These are phyloP conservation scores for Knufia fluminis DNA, from an alignment of 2,329 filamentous ascomycete genomes.

Conservation along the genomic window DNA sequence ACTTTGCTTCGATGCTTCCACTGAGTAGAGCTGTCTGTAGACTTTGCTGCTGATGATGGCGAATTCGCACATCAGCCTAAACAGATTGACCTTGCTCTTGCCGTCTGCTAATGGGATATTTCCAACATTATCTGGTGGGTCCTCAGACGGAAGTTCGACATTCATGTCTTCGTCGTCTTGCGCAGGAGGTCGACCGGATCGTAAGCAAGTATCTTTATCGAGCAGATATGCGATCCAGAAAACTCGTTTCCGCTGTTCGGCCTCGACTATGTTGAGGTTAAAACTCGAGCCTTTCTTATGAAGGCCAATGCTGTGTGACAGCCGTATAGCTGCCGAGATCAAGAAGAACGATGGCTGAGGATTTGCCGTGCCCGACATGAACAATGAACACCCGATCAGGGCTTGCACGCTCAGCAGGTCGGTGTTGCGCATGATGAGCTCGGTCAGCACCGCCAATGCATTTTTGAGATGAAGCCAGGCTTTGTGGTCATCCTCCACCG, in stretches of 20 bases:
- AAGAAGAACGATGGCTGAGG: slow-evolving; percentile 89
- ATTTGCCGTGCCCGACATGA: slow-evolving; percentile 92
- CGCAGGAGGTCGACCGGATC: slow-evolving; percentile 61
- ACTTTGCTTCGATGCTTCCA: slow-evolving; percentile 81
- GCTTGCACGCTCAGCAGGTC: slow-evolving; percentile 93
- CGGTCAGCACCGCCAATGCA: slow-evolving; percentile 83
- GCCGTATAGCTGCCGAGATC: slow-evolving; percentile 77
- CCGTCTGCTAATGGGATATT: slow-evolving; percentile 86
- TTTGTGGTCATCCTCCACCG: slow-evolving; percentile 84
- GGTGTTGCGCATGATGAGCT: slow-evolving; percentile 91
- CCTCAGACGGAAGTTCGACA: slow-evolving; percentile 83
- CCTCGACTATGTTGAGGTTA: slow-evolving; percentile 85
- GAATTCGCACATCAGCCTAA: slow-evolving; percentile 86
- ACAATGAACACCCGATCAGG: slow-evolving; percentile 82
- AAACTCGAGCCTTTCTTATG: slow-evolving; percentile 91
- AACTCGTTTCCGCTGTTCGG: slow-evolving; percentile 75
- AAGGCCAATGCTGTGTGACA: slow-evolving; percentile 87
- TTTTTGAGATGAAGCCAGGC: slow-evolving; percentile 97
- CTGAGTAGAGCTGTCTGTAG: slow-evolving; percentile 86
- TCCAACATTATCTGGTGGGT: slow-evolving; percentile 84
- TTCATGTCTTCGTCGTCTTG: slow-evolving; percentile 85
- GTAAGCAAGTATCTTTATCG: slow-evolving; percentile 64
- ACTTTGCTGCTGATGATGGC: slow-evolving; percentile 86
- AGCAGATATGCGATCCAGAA: slow-evolving; percentile 71
- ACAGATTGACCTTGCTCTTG: slow-evolving; percentile 88